phyloP scores from a whole-genome alignment of 2,329 filamentous ascomycete species.

The Hymenoscyphus albidus region DNA sequence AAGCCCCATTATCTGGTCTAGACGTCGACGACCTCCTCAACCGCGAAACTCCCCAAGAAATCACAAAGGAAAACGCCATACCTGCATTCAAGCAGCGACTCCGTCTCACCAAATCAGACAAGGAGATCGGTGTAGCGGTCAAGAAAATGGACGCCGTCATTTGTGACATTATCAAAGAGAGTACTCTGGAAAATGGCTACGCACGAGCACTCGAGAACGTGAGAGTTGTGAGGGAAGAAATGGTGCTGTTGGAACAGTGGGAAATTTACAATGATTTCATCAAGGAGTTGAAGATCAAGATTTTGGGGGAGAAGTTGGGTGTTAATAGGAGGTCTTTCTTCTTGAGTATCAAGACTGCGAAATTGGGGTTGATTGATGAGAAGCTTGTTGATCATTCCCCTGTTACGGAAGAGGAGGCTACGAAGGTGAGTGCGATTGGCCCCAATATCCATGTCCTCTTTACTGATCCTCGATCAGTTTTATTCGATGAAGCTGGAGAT shows the following conservation, averaged over 20 bases:
- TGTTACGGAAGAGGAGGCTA: conserved; percentile 68
- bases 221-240: conserved; percentile 71
- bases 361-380: conserved; percentile 69
- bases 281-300: conserved; percentile 63
- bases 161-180: conserved; percentile 62
- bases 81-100: conserved; percentile 78
- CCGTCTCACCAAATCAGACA: neutral
- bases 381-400: conserved; percentile 59
- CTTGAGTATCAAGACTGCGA: conserved; percentile 64
- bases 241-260: conserved; percentile 72
- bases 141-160: conserved; percentile 38
- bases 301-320: conserved; percentile 53
- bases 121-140: neutral
- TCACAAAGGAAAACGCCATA: conserved; percentile 70
- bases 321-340: conserved; percentile 77
- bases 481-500: neutral
- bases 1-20: conserved; percentile 85
- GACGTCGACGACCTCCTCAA: conserved; percentile 80
- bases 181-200: conserved; percentile 73
- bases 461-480: neutral
- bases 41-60: conserved; percentile 48
- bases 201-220: conserved; percentile 71
- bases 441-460: neutral
- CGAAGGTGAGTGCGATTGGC: conserved; percentile 19
- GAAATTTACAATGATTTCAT: conserved; percentile 73